Evolutionary conservation across 257 asterid genomes (phyloP).

Genomic region (Schizonepeta tenuifolia): DNA sequence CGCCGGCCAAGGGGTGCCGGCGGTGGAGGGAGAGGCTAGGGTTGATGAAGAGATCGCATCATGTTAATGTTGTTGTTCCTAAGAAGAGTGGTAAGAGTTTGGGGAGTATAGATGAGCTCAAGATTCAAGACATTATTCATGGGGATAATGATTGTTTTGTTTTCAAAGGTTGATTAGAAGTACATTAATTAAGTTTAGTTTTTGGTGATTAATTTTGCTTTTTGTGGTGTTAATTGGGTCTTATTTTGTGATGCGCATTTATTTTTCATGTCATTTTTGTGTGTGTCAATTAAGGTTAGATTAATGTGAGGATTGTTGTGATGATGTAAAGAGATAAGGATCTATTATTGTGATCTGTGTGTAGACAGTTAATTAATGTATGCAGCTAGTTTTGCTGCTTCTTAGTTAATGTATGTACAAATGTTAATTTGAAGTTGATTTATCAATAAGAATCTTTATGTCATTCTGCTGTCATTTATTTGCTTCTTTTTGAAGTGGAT

Average conservation of each 20-base stretch:
- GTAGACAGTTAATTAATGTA: constrained; percentile 20
- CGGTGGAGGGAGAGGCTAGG: constrained; percentile 81
- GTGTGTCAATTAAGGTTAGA: constrained; percentile 24
- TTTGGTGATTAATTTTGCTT: constrained; percentile 1
- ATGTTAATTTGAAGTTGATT: constrained; percentile 31
- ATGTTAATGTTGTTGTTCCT: constrained; percentile 9
- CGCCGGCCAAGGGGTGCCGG: constrained; percentile 41
- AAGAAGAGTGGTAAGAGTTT: constrained; percentile 50
- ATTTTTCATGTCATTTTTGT: not conserved
- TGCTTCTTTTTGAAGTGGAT: not conserved
- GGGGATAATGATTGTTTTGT: constrained; percentile 23
- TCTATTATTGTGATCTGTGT: constrained; percentile 8
- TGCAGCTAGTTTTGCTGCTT: not conserved
- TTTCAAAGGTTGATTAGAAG: constrained; percentile 33
- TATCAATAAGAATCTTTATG: constrained; percentile 39
- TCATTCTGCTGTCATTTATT: not conserved
- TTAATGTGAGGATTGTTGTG: constrained; percentile 12
- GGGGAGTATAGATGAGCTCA: constrained; percentile 63
- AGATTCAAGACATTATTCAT: constrained; percentile 35
- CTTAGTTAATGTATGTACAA: constrained; percentile 36
- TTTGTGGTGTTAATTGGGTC: constrained; percentile 18
- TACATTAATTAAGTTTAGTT: not conserved
- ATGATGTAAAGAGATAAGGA: constrained; percentile 29
- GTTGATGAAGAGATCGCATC: constrained; percentile 53
- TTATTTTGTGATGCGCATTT: constrained; percentile 23